phyloP scores from a whole-genome alignment of 2,329 filamentous ascomycete species.

The Zasmidium cellare region DNA sequence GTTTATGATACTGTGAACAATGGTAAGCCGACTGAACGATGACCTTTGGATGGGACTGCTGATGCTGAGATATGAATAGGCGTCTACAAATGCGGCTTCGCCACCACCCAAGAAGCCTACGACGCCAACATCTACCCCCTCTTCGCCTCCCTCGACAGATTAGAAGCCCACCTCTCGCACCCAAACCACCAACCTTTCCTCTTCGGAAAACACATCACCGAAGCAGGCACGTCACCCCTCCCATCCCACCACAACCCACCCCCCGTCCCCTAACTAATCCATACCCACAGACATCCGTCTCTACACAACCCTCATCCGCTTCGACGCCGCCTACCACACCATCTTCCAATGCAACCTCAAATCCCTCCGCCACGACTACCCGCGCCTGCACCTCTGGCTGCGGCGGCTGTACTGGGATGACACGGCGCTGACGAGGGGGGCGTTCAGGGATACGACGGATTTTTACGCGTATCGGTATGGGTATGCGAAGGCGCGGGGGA shows the following conservation, averaged over 20 bases:
- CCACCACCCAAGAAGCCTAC: conserved; percentile 80
- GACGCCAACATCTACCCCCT: conserved; percentile 69
- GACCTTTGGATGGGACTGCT: conserved; percentile 20
- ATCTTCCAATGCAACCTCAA: conserved; percentile 75
- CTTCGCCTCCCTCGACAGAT: conserved; percentile 74
- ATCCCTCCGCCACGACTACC: conserved; percentile 63
- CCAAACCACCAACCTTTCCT: conserved; percentile 61
- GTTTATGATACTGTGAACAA: conserved; percentile 57
- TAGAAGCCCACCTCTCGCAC: conserved; percentile 67
- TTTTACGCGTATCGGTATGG: conserved; percentile 35
- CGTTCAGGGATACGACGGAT: conserved; percentile 47
- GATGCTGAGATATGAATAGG: conserved; percentile 16
- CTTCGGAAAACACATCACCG: conserved; percentile 74
- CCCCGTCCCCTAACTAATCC: neutral
- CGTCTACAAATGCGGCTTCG: conserved; percentile 64
- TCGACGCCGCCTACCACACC: conserved; percentile 79
- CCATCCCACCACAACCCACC: conserved; percentile 61
- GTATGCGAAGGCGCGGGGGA: conserved; percentile 14
- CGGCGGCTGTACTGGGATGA: conserved; percentile 50
- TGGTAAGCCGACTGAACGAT: conserved; percentile 1
- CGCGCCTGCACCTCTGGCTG: conserved; percentile 48
- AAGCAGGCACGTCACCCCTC: conserved; percentile 50
- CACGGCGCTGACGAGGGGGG: conserved; percentile 41
- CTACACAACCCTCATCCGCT: conserved; percentile 68
- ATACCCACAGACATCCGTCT: conserved; percentile 9